Evolutionary conservation across 2,329 filamentous ascomycete species (phyloP).

Genomic region (Scleromitrula shiraiana): DNA sequence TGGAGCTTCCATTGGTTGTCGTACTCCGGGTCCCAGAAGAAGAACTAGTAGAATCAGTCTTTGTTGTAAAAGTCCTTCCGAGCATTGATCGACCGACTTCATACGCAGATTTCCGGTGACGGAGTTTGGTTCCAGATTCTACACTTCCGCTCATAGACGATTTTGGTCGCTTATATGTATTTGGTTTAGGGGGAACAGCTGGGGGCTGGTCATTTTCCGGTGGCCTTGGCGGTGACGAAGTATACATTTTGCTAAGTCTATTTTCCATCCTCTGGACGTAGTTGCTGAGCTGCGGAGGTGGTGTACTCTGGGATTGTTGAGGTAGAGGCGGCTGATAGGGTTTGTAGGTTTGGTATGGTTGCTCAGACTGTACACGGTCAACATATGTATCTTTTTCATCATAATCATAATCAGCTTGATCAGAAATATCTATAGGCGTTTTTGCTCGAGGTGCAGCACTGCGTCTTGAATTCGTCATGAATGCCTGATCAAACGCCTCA

Average conservation of each 20-base stretch:
- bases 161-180: constrained; percentile 44
- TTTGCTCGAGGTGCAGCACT: constrained; percentile 53
- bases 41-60: constrained; percentile 65
- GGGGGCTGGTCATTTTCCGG: constrained; percentile 20
- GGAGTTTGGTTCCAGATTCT: constrained; percentile 40
- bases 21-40: constrained; percentile 65
- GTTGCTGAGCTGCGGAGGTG: constrained; percentile 66
- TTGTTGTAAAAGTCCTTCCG: constrained; percentile 76
- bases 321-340: constrained; percentile 21
- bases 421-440: constrained; percentile 62
- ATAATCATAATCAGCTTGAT: constrained; percentile 43
- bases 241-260: constrained; percentile 43
- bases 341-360: constrained; percentile 38
- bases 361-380: constrained; percentile 12
- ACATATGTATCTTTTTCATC: constrained; percentile 40
- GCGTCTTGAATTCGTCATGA: constrained; percentile 26
- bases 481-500: constrained; percentile 62
- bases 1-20: constrained; percentile 55
- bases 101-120: constrained; percentile 66
- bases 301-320: constrained; percentile 15
- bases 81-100: constrained; percentile 65
- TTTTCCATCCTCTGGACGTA: constrained; percentile 92
- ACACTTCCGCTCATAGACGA: constrained; percentile 45
- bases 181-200: constrained; percentile 40
- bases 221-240: constrained; percentile 12